Percentiles rank a stretch among this genome's conserved stretches.
Evolutionary conservation across 805 yeast species (phyloP).

Genomic region (Zygoascus biomembranicola): DNA sequence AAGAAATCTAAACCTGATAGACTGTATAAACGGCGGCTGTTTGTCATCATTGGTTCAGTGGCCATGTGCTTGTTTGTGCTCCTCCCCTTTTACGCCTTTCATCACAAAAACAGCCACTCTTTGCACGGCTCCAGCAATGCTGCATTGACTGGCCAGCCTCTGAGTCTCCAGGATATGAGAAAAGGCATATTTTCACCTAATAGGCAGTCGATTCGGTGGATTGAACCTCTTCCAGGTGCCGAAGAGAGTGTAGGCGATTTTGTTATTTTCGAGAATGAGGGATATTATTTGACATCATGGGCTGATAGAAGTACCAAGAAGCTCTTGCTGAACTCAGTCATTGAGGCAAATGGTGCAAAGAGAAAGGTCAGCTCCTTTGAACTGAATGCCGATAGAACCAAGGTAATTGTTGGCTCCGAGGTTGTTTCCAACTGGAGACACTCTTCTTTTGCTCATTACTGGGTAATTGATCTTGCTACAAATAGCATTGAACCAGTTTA

Average conservation of each 20-base stretch:
- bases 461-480: conserved; percentile 46
- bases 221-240: conserved; percentile 40
- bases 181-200: conserved; percentile 50
- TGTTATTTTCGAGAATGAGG: conserved; percentile 37
- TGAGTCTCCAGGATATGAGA: conserved; percentile 40
- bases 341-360: conserved; percentile 36
- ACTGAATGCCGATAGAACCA: conserved; percentile 38
- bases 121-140: neutral
- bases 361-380: conserved; percentile 35
- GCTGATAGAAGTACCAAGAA: conserved; percentile 7
- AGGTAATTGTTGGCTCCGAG: conserved; percentile 51
- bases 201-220: conserved; percentile 61
- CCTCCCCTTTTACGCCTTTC: conserved; percentile 1
- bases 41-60: neutral
- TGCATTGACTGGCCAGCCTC: conserved; percentile 11
- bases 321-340: conserved; percentile 15
- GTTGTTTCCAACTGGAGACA: conserved; percentile 53
- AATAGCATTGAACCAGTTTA: conserved; percentile 28
- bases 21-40: neutral
- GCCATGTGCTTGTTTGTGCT: conserved; percentile 4
- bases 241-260: conserved; percentile 59
- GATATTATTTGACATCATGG: conserved; percentile 42
- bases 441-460: conserved; percentile 53
- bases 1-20: neutral
- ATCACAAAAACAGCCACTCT: neutral